Percentiles rank a stretch among this genome's conserved stretches.
These are phyloP conservation scores for Avena insularis DNA, from an alignment of 176 grass and related monocot genomes.

Conservation along the genomic window DNA sequence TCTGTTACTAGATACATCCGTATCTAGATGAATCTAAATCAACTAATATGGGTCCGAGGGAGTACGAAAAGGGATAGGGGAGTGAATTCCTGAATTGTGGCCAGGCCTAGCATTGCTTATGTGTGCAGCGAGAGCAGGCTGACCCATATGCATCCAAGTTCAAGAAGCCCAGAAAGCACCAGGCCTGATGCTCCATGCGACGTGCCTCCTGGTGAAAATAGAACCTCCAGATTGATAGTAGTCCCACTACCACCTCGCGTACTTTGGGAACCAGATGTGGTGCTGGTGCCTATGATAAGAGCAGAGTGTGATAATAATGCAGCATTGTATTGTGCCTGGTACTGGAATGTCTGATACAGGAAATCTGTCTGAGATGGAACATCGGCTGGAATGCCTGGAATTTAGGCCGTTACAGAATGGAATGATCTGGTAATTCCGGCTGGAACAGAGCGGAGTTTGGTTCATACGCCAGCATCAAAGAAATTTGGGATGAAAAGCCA, in stretches of 20 bases:
- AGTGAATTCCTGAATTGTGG: neutral
- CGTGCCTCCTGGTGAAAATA: neutral
- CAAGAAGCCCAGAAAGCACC: neutral
- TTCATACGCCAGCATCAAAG: neutral
- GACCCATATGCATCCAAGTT: neutral
- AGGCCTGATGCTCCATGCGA: neutral
- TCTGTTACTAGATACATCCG: too few species aligned
- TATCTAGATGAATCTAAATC: too few species aligned
- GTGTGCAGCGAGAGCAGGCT: neutral
- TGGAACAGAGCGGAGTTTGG: neutral
- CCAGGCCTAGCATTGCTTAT: constrained; percentile 1
- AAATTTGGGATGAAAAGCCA: constrained; percentile 22
- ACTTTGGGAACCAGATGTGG: neutral
- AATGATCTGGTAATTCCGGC: neutral
- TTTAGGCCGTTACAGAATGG: neutral
- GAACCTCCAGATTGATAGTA: neutral
- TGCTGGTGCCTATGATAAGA: neutral
- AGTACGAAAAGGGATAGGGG: neutral
- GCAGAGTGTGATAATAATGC: neutral
- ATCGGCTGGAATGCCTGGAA: neutral
- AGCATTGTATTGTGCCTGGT: neutral
- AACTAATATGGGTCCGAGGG: too few species aligned
- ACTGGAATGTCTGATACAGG: neutral
- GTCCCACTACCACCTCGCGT: neutral
- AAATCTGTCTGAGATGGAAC: neutral